phyloP scores from a whole-genome alignment of 1,284 basidiomycete genomes.

The Pascua guehoae region DNA sequence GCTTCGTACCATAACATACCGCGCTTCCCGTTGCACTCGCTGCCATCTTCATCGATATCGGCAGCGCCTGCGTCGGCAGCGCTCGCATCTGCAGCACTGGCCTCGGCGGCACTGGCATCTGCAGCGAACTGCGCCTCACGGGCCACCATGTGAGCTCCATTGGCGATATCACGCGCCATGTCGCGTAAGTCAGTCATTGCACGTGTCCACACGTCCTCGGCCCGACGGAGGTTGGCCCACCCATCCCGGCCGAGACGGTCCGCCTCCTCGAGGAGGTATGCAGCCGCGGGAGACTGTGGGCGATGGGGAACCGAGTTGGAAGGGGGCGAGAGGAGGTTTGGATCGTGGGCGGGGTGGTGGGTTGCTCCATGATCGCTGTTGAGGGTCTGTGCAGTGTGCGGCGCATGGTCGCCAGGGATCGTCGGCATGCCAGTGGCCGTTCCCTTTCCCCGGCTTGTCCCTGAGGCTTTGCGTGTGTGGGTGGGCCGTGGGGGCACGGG shows the following conservation, averaged over 20 bases:
- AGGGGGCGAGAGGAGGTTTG: too few species aligned
- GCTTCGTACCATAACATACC: too few species aligned
- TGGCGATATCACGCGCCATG: neutral
- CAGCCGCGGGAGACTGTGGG: too few species aligned
- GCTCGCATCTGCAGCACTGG: neutral
- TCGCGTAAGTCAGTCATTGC: conserved; percentile 7
- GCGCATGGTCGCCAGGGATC: too few species aligned
- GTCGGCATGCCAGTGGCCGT: too few species aligned
- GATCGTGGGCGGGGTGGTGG: too few species aligned
- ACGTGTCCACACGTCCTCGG: conserved; percentile 20
- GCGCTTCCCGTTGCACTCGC: neutral
- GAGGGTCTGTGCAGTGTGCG: too few species aligned
- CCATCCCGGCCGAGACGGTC: conserved; percentile 16
- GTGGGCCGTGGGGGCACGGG: too few species aligned
- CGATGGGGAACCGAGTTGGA: too few species aligned
- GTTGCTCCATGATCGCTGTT: too few species aligned
- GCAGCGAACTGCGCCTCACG: neutral
- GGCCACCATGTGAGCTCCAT: neutral
- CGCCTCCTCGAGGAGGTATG: conserved; percentile 10
- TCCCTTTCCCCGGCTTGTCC: too few species aligned
- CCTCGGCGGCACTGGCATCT: neutral
- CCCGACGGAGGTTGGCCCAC: conserved; percentile 15
- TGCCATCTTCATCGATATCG: neutral
- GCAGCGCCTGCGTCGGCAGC: neutral
- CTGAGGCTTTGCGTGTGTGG: too few species aligned